These are phyloP conservation scores for Nelumbo lutea DNA, from an alignment of 164 flowering plant genomes.

Conservation along the genomic window DNA sequence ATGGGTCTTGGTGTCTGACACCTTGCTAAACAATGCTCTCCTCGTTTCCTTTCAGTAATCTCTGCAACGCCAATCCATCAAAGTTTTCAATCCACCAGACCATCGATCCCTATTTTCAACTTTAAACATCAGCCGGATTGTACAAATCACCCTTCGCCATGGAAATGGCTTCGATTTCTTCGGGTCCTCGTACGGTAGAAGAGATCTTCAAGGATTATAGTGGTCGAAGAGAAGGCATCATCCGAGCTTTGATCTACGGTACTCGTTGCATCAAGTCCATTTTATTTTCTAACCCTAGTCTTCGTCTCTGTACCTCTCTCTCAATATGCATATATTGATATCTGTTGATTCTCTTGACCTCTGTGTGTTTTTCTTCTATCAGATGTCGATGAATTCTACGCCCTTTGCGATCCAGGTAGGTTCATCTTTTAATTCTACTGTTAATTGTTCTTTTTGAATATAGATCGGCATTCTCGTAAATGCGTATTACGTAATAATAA, in stretches of 20 bases:
- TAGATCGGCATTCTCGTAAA: too few species aligned
- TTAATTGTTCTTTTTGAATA: too few species aligned
- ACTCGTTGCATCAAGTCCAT: background rate
- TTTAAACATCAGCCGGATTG: background rate
- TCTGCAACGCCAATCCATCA: too few species aligned
- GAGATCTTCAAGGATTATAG: conserved; percentile 86
- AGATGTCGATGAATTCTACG: conserved; percentile 91
- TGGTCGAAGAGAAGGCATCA: conserved; percentile 55
- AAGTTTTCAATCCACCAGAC: background rate
- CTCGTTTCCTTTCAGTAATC: too few species aligned
- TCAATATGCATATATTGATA: background rate
- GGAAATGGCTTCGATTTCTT: conserved; percentile 53
- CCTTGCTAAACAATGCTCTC: too few species aligned
- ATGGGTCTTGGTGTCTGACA: too few species aligned
- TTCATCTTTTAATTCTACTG: background rate
- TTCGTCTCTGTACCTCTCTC: background rate
- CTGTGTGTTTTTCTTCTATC: conserved; percentile 16
- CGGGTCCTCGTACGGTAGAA: conserved; percentile 75
- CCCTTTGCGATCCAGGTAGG: conserved; percentile 90
- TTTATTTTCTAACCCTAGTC: too few species aligned
- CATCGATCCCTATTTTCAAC: background rate
- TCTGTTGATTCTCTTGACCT: background rate
- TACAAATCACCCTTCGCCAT: conserved; percentile 14
- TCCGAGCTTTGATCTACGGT: conserved; percentile 77
- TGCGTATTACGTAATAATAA: too few species aligned